Evolutionary conservation across 2,329 filamentous ascomycete genomes (phyloP).

Genomic region (Colletotrichum echinochloae): DNA sequence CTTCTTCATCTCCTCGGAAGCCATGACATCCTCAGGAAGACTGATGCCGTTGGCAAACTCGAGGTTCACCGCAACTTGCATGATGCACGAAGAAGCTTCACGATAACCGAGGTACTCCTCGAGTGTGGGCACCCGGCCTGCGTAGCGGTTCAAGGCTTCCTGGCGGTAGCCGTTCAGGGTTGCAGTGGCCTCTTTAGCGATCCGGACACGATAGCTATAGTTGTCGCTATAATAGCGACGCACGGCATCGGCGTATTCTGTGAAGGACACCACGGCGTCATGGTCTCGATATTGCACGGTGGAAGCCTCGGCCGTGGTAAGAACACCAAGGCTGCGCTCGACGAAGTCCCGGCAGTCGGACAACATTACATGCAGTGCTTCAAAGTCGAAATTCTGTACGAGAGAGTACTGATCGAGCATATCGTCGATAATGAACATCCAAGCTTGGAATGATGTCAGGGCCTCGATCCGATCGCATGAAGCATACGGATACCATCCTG

Average conservation of each 20-base stretch:
- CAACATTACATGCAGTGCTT: conserved; percentile 14
- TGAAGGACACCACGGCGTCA: conserved; percentile 15
- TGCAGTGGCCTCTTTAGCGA: conserved; percentile 11
- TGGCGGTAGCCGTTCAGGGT: conserved; percentile 19
- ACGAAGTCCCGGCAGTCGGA: conserved; percentile 30
- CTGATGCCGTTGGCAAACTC: conserved; percentile 28
- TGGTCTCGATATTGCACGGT: conserved; percentile 11
- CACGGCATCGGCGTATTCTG: conserved; percentile 15
- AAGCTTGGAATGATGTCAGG: conserved; percentile 31
- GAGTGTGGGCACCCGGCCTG: background rate
- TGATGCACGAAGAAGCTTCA: conserved; percentile 29
- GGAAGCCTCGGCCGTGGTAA: background rate
- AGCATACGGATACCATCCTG: conserved; percentile 33
- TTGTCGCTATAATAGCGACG: background rate
- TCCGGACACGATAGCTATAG: conserved; percentile 9
- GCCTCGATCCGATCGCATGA: conserved; percentile 24
- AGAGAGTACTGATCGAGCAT: conserved; percentile 29
- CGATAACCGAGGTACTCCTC: conserved; percentile 24
- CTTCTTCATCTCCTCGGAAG: conserved; percentile 16
- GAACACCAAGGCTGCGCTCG: conserved; percentile 18
- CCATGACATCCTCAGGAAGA: conserved; percentile 30
- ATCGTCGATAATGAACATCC: conserved; percentile 35
- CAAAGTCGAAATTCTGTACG: conserved; percentile 19
- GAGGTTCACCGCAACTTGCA: conserved; percentile 23
- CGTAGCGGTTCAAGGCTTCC: conserved; percentile 28